A percentile compares a stretch with the other conserved stretches of the same genome.
phyloP scores from a whole-genome alignment of 2,329 filamentous ascomycete species.

The Akanthomyces lecanii region DNA sequence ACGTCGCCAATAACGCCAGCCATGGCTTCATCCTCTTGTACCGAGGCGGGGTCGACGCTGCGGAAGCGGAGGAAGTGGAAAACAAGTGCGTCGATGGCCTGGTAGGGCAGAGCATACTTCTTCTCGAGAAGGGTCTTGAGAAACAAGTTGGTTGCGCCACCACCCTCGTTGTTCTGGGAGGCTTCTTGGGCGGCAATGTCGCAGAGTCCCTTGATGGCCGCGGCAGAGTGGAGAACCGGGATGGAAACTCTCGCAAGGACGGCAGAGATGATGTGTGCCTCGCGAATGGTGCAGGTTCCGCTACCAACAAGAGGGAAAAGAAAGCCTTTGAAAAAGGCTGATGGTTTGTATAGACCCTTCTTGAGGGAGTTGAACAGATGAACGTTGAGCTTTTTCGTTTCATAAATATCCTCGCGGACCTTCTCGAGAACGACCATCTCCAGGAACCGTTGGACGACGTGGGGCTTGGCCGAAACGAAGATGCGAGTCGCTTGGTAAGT shows the following conservation, averaged over 20 bases:
- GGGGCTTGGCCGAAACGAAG: constrained; percentile 80
- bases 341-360: constrained; percentile 88
- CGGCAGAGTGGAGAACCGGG: constrained; percentile 86
- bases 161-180: constrained; percentile 74
- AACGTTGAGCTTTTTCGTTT: constrained; percentile 91
- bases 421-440: constrained; percentile 82
- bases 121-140: constrained; percentile 92
- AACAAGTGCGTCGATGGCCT: constrained; percentile 89
- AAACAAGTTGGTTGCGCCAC: constrained; percentile 90
- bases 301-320: constrained; percentile 83
- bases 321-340: constrained; percentile 94
- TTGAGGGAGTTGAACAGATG: constrained; percentile 92
- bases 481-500: constrained; percentile 87
- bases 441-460: constrained; percentile 78
- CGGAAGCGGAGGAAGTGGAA: constrained; percentile 95
- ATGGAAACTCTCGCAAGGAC: constrained; percentile 82
- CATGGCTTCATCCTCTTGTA: constrained; percentile 52
- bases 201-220: constrained; percentile 84
- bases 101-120: constrained; percentile 92
- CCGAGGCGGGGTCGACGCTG: constrained; percentile 57
- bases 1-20: constrained; percentile 44
- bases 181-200: constrained; percentile 93
- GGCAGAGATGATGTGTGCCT: constrained; percentile 86
- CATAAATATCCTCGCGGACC: constrained; percentile 90
- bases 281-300: constrained; percentile 84